Evolutionary conservation across 2,329 filamentous ascomycete genomes (phyloP), one percentile per base, ranked within the genome.

Genomic region (Lojkania enalia): DNA sequence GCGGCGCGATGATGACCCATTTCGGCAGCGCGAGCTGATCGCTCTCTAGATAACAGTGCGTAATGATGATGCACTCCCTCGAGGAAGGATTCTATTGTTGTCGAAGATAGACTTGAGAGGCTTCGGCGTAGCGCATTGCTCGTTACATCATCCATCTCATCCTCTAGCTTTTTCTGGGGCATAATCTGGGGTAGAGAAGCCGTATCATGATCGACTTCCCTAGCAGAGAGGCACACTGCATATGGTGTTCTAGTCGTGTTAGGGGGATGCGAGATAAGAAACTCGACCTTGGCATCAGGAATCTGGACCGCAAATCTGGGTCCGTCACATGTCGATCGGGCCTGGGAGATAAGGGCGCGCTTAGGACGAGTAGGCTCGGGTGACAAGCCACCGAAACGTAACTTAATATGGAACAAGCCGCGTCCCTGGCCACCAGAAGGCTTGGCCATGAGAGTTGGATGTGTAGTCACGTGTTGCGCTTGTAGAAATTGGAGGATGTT

Each of bases 251-350:
- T 27, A n/a, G 30, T 15, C 30, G 30, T 33, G 14, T 15, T 27
- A n/a, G 23, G n/a, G 23, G 23, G 23, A 27, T 33, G 30, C 30
- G 30, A 33, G 30, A 33, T 33, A 33, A 33, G 30, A 16, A 33
- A 16, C 6, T 9, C 14, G 11, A 6, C 11, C 30, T 33, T 16
- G 30, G 30, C 30, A 33, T 33, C 30, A 33, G 9, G n/a, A 33
- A 16, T 16, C n/a, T 9, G 30, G 14, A 33, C 11, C 11, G 14
- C 7, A 9, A 9, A 33, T 33, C 30, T 33, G 30, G 30, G 30
- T 11, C 30, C n/a, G 7, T 16, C 11, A 15, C 7, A 16, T 7
- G 6, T 33, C 7, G 9, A 33, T 9, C 14, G 30, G 30, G 6
- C 30, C 16, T 33, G 30, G 30, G 14, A 33, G 30, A 33, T 33